These are phyloP conservation scores for Fusarium humuli DNA, from an alignment of 2,329 filamentous ascomycete genomes.

Conservation along the genomic window DNA sequence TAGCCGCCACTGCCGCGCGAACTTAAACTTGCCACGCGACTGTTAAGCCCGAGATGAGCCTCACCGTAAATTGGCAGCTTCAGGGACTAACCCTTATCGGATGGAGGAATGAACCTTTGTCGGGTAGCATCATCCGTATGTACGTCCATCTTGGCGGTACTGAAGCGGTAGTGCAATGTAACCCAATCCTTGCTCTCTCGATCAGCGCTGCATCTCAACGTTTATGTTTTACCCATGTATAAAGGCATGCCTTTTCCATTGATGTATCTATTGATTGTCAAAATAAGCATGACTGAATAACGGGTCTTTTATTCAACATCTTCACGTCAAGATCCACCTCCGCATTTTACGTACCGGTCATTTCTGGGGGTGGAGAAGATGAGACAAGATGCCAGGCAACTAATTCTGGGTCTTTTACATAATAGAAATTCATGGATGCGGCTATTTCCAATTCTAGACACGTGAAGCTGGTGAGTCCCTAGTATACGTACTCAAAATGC, in stretches of 20 bases:
- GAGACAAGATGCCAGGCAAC: neutral
- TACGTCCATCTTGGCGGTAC: neutral
- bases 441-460: neutral
- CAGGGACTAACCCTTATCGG: neutral
- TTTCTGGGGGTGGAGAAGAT: neutral
- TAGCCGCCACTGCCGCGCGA: neutral
- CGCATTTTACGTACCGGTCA: neutral
- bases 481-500: conserved; percentile 37
- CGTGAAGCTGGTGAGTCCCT: too few relatives aligned
- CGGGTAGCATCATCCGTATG: neutral
- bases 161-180: neutral
- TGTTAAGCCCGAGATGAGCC: neutral
- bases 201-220: neutral
- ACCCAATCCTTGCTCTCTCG: neutral
- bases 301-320: neutral
- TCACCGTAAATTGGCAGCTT: neutral
- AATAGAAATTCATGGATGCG: neutral
- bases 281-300: neutral
- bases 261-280: accelerated
- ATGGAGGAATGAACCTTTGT: neutral
- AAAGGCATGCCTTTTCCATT: accelerated
- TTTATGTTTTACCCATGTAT: neutral
- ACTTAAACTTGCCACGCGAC: neutral
- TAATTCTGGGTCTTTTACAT: neutral
- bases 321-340: neutral